Evolutionary conservation across 192 early-diverging fungal genomes (phyloP), one percentile per base, ranked within the genome.

Genomic region (Backusella westeae): DNA sequence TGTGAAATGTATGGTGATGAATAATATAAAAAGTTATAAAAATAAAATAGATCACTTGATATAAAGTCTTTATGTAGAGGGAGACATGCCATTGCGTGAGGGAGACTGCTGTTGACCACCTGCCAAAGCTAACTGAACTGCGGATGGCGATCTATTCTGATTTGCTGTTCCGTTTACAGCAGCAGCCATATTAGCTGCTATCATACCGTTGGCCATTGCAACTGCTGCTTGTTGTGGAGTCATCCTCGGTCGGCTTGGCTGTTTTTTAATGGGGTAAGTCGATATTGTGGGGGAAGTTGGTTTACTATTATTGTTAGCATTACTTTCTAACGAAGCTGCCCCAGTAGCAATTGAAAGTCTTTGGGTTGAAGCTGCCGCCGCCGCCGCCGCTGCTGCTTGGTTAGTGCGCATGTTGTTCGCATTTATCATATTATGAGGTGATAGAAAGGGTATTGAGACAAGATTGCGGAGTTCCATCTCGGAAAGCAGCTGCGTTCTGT

Each of bases 191-290:
- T 78, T 78, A 34, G 72, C 74, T 34, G 74, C 78, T 10, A 80
- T 75, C 78, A 80, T 80, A 49, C 78, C 78, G 72, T 75, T 80
- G 6, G 78, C 74, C 78, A 75, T 80, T 21, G 73, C 74, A n/a
- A 75, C 69, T 32, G 74, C 74, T 66, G 73, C 72, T 52, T 80
- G 78, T 29, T 80, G 74, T 52, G 78, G 78, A 10, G 78, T 80
- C 74, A 80, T 49, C 35, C 69, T 75, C 23, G 74, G 71, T 52
- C 74, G 35, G 44, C 59, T 75, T 29, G 56, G 56, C 32, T 80
- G 78, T 21, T 74, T 67, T 72, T 75, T 75, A 12, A 75, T n/a
- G 3, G 73, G 73, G 23, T 41, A 52, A 6, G 73, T 44, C 12
- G 74, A 42, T 15, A 52, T 17, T 29, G 12, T 26, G 21, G 75